A percentile compares a stretch with the other conserved stretches of the same genome.
Conservation (phyloP, 1,284 basidiomycete species). For the Marasmius fiardii region DNA sequence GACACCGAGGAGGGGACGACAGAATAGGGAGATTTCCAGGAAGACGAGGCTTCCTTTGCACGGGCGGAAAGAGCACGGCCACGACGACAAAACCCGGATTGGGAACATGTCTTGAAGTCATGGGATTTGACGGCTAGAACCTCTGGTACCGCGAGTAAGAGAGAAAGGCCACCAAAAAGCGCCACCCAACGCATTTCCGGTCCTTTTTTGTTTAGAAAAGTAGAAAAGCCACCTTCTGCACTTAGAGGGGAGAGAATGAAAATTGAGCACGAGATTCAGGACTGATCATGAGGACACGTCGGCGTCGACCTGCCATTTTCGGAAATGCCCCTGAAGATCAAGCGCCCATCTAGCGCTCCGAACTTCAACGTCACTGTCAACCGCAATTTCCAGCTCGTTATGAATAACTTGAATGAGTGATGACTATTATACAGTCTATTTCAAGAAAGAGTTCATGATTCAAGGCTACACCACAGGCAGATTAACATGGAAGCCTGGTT, state of each 20-base stretch:
- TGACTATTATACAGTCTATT: no score
- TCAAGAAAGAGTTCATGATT: no score
- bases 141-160: conserved; percentile 6
- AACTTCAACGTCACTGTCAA: no score
- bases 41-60: conserved; percentile 49
- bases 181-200: conserved; percentile 13
- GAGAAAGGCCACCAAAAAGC: conserved; percentile 5
- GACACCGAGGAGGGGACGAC: conserved; percentile 54
- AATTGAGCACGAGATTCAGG: neutral
- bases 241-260: neutral
- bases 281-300: neutral
- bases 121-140: conserved; percentile 62
- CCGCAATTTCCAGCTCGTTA: no score
- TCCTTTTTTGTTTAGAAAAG: neutral
- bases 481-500: neutral
- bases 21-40: conserved; percentile 85
- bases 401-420: no score
- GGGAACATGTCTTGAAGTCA: conserved; percentile 90
- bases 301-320: neutral
- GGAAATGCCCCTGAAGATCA: no score
- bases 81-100: conserved; percentile 88
- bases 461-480: neutral
- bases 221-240: neutral
- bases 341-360: no score
- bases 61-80: conserved; percentile 78